A percentile compares a stretch with the other conserved stretches of the same genome.
Evolutionary conservation across 192 early-diverging fungal species (phyloP).

Genomic region (Blastocladiella britannica): DNA sequence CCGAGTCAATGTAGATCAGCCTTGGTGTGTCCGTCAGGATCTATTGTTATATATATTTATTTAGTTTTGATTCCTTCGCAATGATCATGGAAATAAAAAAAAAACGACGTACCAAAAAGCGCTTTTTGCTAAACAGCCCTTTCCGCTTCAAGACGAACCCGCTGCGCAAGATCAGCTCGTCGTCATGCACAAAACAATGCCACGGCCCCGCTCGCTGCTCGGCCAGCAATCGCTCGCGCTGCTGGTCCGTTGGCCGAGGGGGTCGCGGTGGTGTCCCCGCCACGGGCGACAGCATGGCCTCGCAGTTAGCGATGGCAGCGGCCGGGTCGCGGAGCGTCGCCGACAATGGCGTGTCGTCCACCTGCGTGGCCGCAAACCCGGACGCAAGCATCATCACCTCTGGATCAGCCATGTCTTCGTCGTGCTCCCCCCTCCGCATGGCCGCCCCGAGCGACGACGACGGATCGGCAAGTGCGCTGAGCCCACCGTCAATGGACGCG

Average conservation of each 20-base stretch:
- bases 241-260: constrained; percentile 3
- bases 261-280: constrained; percentile 7
- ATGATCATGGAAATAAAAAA: no score
- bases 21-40: constrained; percentile 48
- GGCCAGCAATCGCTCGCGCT: constrained; percentile 8
- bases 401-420: no score
- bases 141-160: constrained; percentile 34
- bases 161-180: constrained; percentile 37
- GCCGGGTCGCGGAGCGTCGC: constrained; percentile 11
- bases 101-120: constrained; percentile 38
- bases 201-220: constrained; percentile 11
- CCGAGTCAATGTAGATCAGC: constrained; percentile 39
- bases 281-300: background rate
- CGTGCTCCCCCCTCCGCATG: background rate
- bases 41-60: no score
- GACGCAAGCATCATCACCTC: no score
- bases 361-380: no score
- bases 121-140: constrained; percentile 30
- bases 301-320: constrained; percentile 1
- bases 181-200: constrained; percentile 17
- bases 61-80: no score
- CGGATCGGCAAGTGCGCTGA: background rate
- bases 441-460: background rate
- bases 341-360: constrained; percentile 6
- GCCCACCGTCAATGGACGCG: background rate